Base-by-base conservation (phyloP, 2,329 filamentous ascomycete genomes). In the Penicillium brasilianum region DNA sequence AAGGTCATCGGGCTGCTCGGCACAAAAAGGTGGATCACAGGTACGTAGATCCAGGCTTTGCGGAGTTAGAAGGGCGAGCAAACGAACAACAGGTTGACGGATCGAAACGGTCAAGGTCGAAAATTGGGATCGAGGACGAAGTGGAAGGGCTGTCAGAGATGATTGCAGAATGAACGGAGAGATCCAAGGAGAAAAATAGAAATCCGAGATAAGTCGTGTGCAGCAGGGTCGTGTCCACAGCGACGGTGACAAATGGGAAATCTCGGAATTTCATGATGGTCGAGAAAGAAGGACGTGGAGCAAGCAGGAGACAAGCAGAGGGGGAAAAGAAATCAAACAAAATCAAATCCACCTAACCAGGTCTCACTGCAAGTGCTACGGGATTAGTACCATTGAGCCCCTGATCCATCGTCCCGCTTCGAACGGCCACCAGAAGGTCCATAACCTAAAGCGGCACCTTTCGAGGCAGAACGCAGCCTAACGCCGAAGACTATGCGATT, bases 381-480 rank as follows among this genome's bases (percentile, higher is more conserved):
- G 61, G 66, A 76, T 79, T 72, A 80, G 73, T 80, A 80, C 78
- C 78, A 81, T 66, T 76, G 75, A 74, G 73, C 73, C 72, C 76
- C 77, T 71, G 84, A 78, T 83, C 79, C 79, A 75, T 83, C 81
- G 72, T 84, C 82, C 76, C 79, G 80, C 79, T 81, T 84, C 76
- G 81, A 77, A 77, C 81, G 81, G 75, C 82, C 79, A 77, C 77
- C 76, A 72, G 77, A 74, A 78, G 79, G 74, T 69, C 74, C 72
- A 74, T 78, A 76, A 79, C 77, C 78, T 76, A 77, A 76, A 78
- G 82, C 82, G 82, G 81, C 84, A 84, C 87, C 87, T 82, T 89
- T 90, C 74, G 89, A 90, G 85, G 88, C 87, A 84, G 90, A 92
- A 85, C 89, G 90, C 85, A 92, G 89, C 88, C 90, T 92, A 87